phyloP scores from a whole-genome alignment of 177 flowering plant species.

The Telopea speciosissima region DNA sequence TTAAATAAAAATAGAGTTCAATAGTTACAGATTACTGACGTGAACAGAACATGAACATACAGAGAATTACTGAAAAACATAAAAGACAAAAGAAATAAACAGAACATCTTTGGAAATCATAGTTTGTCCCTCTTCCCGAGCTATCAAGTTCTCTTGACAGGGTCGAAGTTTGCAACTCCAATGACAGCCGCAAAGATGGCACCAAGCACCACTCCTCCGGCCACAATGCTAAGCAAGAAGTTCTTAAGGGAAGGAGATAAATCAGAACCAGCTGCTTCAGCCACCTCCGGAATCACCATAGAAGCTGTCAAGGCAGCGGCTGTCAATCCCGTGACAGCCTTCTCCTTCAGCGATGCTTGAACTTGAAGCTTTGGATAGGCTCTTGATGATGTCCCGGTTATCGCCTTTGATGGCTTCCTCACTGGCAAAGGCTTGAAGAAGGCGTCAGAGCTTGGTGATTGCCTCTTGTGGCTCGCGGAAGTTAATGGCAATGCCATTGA shows the following conservation, averaged over 20 bases:
- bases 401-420: slow-evolving; percentile 28
- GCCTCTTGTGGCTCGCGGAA: slow-evolving; percentile 32
- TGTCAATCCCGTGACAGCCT: slow-evolving; percentile 51
- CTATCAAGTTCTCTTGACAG: slow-evolving; percentile 58
- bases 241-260: slow-evolving; percentile 72
- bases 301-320: slow-evolving; percentile 62
- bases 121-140: neutral
- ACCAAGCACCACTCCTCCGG: slow-evolving; percentile 67
- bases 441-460: slow-evolving; percentile 19
- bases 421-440: slow-evolving; percentile 52
- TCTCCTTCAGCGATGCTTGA: slow-evolving; percentile 65
- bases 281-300: slow-evolving; percentile 66
- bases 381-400: slow-evolving; percentile 16
- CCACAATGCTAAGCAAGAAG: slow-evolving; percentile 77
- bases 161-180: slow-evolving; percentile 89
- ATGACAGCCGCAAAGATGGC: slow-evolving; percentile 61
- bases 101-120: neutral
- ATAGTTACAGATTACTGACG: neutral
- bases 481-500: slow-evolving; percentile 52
- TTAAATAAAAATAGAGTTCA: neutral
- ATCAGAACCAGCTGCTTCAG: slow-evolving; percentile 60
- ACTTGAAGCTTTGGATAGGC: slow-evolving; percentile 28
- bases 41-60: neutral
- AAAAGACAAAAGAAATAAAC: neutral
- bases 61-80: neutral